Base-by-base conservation (phyloP, 2,329 filamentous ascomycete species). In the Aspergillus costaricaensis region DNA sequence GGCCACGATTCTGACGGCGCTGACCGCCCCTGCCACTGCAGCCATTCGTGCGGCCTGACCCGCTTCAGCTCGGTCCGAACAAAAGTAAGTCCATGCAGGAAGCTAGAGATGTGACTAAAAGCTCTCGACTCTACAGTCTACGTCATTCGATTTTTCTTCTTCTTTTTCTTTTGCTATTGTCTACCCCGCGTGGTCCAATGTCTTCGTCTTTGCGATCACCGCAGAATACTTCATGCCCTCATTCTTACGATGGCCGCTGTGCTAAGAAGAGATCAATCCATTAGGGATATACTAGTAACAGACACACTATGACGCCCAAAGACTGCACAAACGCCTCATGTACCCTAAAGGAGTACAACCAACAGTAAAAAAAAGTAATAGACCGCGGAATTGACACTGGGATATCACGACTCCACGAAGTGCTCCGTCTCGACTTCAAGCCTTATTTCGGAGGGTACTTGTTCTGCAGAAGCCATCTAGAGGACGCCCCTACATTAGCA, bases 391-490 rank as follows among this genome's bases (percentile, higher is more conserved):
- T 23, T 55, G 15, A 53, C 23, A 30, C 50, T 38, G 36, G 23
- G 21, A 60, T 47, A 52, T 58, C 38, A 52, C 39, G 19, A 23
- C 25, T 23, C 21, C 36, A 52, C 21, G 41, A 48, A 36, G 32
- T 23, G 32, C 23, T 43, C 17, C 8, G 14, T 44, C 1, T 36
- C 32, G 2, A 36, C 12, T 14, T 48, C 23, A 41, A 15, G 7
- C n/a, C 47, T 58, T 77, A 80, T 72, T 81, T 80, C 58, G 75
- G 75, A 53, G 80, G 80, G 65, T 78, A 82, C 68, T 81, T 82
- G 74, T 82, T 82, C 68, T 81, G 77, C 64, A 82, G 72, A 58
- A 82, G 75, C 77, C 80, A 82, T 66, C 80, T 82, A 62, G 10
- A 58, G 21, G 19, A 27, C 44, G 19, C 2, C 9, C 17, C 10